A percentile compares a stretch with the other conserved stretches of the same genome.
phyloP scores from a whole-genome alignment of 345 rosid species.

The Euclidium syriacum region DNA sequence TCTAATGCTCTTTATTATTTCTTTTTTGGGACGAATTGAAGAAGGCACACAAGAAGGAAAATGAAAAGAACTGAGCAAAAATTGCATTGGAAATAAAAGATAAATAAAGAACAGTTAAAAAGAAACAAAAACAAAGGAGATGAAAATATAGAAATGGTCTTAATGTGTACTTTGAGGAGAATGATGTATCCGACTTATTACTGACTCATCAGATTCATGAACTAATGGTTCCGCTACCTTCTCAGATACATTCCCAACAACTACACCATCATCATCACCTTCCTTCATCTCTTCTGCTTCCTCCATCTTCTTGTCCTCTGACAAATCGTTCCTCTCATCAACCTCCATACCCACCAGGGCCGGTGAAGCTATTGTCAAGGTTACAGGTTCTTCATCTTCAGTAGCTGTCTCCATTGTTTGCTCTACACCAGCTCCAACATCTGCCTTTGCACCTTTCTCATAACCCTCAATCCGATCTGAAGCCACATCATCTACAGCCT shows the following conservation, averaged over 20 bases:
- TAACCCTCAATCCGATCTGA: constrained; percentile 1
- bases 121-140: constrained; percentile 34
- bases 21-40: constrained; percentile 8
- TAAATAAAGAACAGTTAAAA: too few species aligned
- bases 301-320: constrained; percentile 24
- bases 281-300: constrained; percentile 26
- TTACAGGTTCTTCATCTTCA: constrained; percentile 9
- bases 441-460: constrained; percentile 9
- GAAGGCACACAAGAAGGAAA: neutral
- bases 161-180: constrained; percentile 98
- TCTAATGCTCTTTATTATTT: neutral
- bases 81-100: constrained; percentile 20
- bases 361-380: constrained; percentile 2
- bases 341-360: constrained; percentile 1
- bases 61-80: neutral
- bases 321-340: constrained; percentile 9
- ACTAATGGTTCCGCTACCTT: constrained; percentile 26
- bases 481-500: too few species aligned
- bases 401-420: constrained; percentile 10
- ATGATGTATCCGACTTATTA: constrained; percentile 95
- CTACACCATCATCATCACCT: constrained; percentile 17
- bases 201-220: constrained; percentile 70
- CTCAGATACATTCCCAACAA: constrained; percentile 15
- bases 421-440: constrained; percentile 18
- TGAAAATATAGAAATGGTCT: constrained; percentile 50